A percentile compares a stretch with the other conserved stretches of the same genome.
Evolutionary conservation across 129 eudicot species (phyloP).

Genomic region (Solidago caesia): DNA sequence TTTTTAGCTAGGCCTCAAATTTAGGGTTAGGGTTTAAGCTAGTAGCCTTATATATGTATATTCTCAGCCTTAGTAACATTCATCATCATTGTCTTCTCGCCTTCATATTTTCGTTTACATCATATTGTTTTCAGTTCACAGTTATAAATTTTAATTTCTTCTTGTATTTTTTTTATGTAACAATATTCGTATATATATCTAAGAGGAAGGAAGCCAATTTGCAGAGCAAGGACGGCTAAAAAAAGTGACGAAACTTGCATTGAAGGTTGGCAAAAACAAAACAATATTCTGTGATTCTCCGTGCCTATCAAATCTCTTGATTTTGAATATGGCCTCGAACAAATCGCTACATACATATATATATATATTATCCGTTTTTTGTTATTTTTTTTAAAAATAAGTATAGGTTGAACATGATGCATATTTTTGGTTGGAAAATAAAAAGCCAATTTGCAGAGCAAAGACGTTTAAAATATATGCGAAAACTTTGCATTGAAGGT

Average conservation of each 20-base stretch:
- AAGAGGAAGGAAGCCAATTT: slow-evolving; percentile 38
- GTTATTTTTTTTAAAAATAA: too few species aligned
- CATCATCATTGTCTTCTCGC: too few species aligned
- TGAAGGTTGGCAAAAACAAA: slow-evolving; percentile 52
- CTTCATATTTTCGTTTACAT: too few species aligned
- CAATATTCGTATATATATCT: not conserved
- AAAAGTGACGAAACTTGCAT: slow-evolving; percentile 49
- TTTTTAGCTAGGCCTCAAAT: too few species aligned
- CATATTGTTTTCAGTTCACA: too few species aligned
- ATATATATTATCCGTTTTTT: not conserved
- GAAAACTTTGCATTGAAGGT: slow-evolving; percentile 51
- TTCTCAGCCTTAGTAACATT: too few species aligned
- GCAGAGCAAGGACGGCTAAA: slow-evolving; percentile 52
- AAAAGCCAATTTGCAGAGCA: slow-evolving; percentile 52
- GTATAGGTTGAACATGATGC: not conserved
- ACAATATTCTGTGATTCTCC: slow-evolving; percentile 42
- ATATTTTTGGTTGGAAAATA: not conserved
- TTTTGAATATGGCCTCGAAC: slow-evolving; percentile 60
- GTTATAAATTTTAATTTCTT: too few species aligned
- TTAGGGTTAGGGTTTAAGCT: too few species aligned
- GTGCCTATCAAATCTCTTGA: slow-evolving; percentile 46
- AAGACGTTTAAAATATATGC: slow-evolving; percentile 32
- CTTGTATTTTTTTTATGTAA: too few species aligned
- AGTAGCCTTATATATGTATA: too few species aligned
- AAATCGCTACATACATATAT: slow-evolving; percentile 34